Evolutionary conservation across 805 yeast genomes (phyloP).

Genomic region (Kluyveromyces wickerhamii): DNA sequence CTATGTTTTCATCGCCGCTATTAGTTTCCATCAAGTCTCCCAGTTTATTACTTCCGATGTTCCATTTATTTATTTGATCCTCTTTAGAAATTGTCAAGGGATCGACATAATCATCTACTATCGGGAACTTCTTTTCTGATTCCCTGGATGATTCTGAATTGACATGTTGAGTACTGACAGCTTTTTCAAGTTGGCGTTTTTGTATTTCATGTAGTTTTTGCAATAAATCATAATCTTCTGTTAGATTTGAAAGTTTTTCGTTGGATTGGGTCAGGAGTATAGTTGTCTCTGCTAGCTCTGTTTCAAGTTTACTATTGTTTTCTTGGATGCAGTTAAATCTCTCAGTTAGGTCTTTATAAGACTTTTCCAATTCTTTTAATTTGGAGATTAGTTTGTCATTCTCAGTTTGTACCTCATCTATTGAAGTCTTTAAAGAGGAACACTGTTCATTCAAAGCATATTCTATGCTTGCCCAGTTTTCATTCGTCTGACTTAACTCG

Average conservation of each 20-base stretch:
- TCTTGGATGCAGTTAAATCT: constrained; percentile 15
- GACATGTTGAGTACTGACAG: constrained; percentile 3
- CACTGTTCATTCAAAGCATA: constrained; percentile 47
- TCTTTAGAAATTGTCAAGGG: not conserved
- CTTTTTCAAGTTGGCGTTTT: constrained; percentile 18
- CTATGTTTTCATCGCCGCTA: not conserved
- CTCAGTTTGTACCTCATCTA: constrained; percentile 31
- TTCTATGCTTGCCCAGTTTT: constrained; percentile 79
- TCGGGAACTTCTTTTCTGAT: not conserved
- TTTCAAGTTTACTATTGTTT: constrained; percentile 16
- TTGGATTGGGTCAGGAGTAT: constrained; percentile 28
- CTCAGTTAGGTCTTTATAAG: constrained; percentile 2
- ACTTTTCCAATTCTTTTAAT: constrained; percentile 8
- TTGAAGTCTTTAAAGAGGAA: constrained; percentile 36
- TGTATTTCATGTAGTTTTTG: constrained; percentile 22
- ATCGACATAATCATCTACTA: not conserved
- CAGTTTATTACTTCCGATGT: not conserved
- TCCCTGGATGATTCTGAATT: not conserved
- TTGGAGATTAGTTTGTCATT: constrained; percentile 15
- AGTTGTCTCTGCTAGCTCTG: constrained; percentile 13
- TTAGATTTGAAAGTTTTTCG: constrained; percentile 9
- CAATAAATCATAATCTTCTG: constrained; percentile 23
- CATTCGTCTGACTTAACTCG: constrained; percentile 68
- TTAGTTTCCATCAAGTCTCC: not conserved
- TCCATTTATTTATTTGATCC: not conserved